These are phyloP conservation scores for Pouteria glomerata DNA, from an alignment of 148 eudicot genomes.

Conservation along the genomic window DNA sequence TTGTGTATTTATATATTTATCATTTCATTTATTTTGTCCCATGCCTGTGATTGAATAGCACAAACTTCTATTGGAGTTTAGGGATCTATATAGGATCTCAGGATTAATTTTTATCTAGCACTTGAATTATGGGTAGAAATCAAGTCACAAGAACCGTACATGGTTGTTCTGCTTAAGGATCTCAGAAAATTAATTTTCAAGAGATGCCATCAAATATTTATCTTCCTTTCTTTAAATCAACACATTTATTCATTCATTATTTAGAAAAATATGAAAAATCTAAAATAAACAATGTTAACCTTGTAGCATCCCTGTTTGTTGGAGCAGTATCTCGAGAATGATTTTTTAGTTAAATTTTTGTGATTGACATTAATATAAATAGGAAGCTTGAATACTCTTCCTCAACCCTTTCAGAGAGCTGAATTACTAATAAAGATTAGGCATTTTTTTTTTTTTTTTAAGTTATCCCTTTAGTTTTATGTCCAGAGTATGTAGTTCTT, in stretches of 20 bases:
- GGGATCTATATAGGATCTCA: not conserved
- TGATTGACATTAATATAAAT: not conserved
- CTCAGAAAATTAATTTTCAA: not conserved
- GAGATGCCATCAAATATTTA: not conserved
- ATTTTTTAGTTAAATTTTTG: not conserved
- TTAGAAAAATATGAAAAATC: not conserved
- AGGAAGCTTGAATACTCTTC: not conserved
- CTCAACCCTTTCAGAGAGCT: not conserved
- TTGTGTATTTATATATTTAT: not conserved
- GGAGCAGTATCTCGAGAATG: not conserved
- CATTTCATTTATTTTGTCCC: no score
- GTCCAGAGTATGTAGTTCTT: no score
- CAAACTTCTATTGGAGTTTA: not conserved
- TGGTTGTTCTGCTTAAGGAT: not conserved
- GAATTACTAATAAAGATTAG: not conserved
- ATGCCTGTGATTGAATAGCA: not conserved
- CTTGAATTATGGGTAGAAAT: no score
- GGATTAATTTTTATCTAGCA: not conserved
- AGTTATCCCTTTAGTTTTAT: not conserved
- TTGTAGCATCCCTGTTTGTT: not conserved
- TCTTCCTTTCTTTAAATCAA: not conserved
- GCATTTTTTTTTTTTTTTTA: not conserved
- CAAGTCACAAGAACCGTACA: not conserved
- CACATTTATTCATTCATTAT: not conserved
- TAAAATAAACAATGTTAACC: not conserved